phyloP scores from a whole-genome alignment of 306 rosid genomes.

The Hippophae tibetana region DNA sequence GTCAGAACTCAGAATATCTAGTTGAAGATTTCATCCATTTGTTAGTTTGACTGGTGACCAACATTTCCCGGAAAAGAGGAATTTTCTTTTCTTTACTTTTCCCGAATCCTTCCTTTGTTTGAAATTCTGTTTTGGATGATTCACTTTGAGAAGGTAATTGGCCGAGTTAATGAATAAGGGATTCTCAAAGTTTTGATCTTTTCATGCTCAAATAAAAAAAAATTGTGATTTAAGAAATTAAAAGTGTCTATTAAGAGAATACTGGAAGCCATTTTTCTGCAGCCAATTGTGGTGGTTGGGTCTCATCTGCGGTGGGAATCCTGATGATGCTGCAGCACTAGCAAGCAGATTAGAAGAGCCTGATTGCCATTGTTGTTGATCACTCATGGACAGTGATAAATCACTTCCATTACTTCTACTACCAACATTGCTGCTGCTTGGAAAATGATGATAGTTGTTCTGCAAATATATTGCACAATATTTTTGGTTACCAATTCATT shows the following conservation, averaged over 20 bases:
- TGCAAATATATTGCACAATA: background rate
- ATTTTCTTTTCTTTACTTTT: background rate
- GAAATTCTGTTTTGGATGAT: constrained; percentile 4
- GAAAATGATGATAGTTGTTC: constrained; percentile 25
- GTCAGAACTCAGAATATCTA: constrained; percentile 44
- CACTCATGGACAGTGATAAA: constrained; percentile 42
- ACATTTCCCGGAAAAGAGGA: constrained; percentile 27
- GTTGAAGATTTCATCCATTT: constrained; percentile 40
- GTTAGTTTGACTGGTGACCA: constrained; percentile 50
- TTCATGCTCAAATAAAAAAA: constrained; percentile 27
- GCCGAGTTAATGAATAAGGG: background rate
- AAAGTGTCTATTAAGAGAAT: constrained; percentile 43
- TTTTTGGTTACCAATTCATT: background rate
- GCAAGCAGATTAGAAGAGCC: constrained; percentile 48
- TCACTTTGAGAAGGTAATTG: constrained; percentile 6
- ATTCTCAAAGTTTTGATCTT: constrained; percentile 14
- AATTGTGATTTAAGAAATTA: constrained; percentile 5
- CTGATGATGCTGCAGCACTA: constrained; percentile 99
- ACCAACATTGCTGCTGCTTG: constrained; percentile 47
- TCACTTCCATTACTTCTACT: constrained; percentile 54
- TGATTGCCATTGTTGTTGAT: constrained; percentile 40
- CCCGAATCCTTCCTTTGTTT: background rate
- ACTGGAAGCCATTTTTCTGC: constrained; percentile 48
- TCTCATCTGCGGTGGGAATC: constrained; percentile 77
- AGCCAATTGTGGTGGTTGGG: constrained; percentile 30